A percentile compares a stretch with the other conserved stretches of the same genome.
These are phyloP conservation scores for Heterobasidion annosum DNA, from an alignment of 1,284 basidiomycete genomes.

Conservation along the genomic window DNA sequence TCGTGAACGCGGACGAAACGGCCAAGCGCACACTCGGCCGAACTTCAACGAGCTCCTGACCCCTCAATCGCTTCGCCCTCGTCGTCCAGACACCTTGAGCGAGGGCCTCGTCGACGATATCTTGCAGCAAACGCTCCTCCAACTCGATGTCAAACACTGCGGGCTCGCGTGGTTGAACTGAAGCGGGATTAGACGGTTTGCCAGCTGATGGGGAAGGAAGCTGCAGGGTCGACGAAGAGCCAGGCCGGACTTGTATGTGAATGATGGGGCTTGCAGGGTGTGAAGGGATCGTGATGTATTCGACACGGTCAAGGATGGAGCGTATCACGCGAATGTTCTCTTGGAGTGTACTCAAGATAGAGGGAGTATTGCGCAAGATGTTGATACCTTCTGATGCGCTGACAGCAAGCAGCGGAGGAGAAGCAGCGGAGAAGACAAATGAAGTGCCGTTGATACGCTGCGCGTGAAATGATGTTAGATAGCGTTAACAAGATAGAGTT, in stretches of 20 bases:
- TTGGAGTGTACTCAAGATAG: constrained; percentile 67
- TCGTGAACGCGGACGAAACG: constrained; percentile 68
- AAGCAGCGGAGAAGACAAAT: constrained; percentile 94
- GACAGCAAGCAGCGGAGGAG: constrained; percentile 87
- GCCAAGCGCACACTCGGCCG: constrained; percentile 86
- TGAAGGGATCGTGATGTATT: constrained; percentile 78
- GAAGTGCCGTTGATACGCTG: constrained; percentile 96
- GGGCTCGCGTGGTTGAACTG: constrained; percentile 30
- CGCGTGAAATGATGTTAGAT: not conserved
- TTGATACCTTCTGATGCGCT: constrained; percentile 81
- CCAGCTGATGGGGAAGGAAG: constrained; percentile 18
- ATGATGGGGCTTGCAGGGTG: constrained; percentile 83
- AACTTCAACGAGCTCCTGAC: constrained; percentile 77
- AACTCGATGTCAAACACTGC: constrained; percentile 49
- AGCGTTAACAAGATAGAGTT: not conserved
- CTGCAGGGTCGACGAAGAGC: constrained; percentile 22
- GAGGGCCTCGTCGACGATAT: constrained; percentile 79
- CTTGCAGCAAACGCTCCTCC: constrained; percentile 79
- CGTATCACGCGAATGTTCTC: constrained; percentile 78
- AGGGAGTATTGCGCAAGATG: constrained; percentile 67
- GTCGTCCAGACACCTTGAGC: constrained; percentile 77
- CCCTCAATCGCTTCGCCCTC: constrained; percentile 70
- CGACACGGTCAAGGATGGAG: constrained; percentile 69
- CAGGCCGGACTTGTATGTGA: constrained; percentile 63
- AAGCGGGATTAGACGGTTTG: constrained; percentile 30